phyloP scores from a whole-genome alignment of 1,284 basidiomycete genomes.

The Anthracocystis panici-leucophaei region DNA sequence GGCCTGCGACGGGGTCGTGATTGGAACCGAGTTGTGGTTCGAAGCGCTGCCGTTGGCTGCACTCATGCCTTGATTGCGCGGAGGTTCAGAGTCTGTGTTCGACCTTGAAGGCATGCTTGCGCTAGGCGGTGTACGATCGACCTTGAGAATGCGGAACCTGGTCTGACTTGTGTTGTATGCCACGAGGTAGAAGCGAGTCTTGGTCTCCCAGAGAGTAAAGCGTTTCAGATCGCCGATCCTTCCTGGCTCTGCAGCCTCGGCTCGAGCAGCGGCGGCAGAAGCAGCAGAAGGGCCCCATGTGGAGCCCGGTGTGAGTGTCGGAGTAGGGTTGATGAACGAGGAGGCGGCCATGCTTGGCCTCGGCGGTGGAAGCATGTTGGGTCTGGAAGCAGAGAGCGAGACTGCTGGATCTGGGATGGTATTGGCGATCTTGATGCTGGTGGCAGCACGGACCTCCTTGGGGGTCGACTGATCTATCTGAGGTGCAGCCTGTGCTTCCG shows the following conservation, averaged over 20 bases:
- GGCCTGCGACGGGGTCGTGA: background rate
- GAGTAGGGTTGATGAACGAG: conserved; percentile 45
- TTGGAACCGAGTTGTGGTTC: background rate
- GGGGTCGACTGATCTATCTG: conserved; percentile 3
- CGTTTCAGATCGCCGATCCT: conserved; percentile 61
- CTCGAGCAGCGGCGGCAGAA: conserved; percentile 43
- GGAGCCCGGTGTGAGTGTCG: conserved; percentile 47
- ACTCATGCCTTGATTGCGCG: conserved; percentile 8
- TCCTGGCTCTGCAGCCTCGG: conserved; percentile 48
- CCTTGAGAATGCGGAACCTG: conserved; percentile 63
- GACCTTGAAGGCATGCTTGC: conserved; percentile 12
- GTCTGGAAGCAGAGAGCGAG: conserved; percentile 37
- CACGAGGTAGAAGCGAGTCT: conserved; percentile 66
- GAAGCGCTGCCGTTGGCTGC: background rate
- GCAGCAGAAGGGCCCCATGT: conserved; percentile 49
- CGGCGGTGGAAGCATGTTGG: conserved; percentile 45
- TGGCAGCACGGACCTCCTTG: conserved; percentile 34
- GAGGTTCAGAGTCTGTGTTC: conserved; percentile 4
- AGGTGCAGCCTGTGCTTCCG: conserved; percentile 4
- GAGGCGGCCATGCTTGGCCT: conserved; percentile 46
- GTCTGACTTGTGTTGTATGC: conserved; percentile 66
- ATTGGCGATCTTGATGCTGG: conserved; percentile 37
- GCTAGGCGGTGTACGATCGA: conserved; percentile 63
- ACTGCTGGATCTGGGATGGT: conserved; percentile 49
- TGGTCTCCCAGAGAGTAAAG: conserved; percentile 68